phyloP scores from a whole-genome alignment of 225 moss, liverwort and hornwort species.

The Physcomitrium patens region DNA sequence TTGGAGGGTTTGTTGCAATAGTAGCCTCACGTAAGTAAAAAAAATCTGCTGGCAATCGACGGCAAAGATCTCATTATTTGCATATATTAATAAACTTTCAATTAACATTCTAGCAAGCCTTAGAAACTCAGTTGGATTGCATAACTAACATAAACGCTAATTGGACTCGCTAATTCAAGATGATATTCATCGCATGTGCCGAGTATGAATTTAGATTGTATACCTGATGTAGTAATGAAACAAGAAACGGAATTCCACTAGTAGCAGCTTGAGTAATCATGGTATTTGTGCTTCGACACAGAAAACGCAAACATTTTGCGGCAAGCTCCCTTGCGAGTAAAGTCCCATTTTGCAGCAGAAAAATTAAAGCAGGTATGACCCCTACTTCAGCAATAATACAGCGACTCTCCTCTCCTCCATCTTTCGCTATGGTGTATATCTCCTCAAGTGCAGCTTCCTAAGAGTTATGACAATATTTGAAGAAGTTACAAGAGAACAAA shows the following conservation, averaged over 20 bases:
- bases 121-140: conserved; percentile 9
- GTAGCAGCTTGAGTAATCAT: conserved; percentile 62
- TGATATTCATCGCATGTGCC: background rate
- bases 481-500: background rate
- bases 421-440: conserved; percentile 46
- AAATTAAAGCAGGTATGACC: conserved; percentile 53
- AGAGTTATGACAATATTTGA: conserved; percentile 3
- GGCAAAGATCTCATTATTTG: background rate
- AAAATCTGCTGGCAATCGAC: background rate
- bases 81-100: conserved; percentile 2
- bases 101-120: background rate
- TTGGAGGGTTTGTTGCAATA: background rate
- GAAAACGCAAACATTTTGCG: conserved; percentile 48
- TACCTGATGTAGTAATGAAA: conserved; percentile 51
- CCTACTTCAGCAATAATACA: conserved; percentile 48
- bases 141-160: background rate
- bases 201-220: background rate
- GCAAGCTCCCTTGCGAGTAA: conserved; percentile 50
- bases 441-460: conserved; percentile 56
- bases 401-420: conserved; percentile 61
- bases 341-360: conserved; percentile 50
- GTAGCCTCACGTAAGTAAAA: background rate
- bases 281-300: conserved; percentile 57
- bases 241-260: conserved; percentile 54
- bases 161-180: background rate